phyloP scores from a whole-genome alignment of 2,329 filamentous ascomycete species.

The Exserohilum rostratum region DNA sequence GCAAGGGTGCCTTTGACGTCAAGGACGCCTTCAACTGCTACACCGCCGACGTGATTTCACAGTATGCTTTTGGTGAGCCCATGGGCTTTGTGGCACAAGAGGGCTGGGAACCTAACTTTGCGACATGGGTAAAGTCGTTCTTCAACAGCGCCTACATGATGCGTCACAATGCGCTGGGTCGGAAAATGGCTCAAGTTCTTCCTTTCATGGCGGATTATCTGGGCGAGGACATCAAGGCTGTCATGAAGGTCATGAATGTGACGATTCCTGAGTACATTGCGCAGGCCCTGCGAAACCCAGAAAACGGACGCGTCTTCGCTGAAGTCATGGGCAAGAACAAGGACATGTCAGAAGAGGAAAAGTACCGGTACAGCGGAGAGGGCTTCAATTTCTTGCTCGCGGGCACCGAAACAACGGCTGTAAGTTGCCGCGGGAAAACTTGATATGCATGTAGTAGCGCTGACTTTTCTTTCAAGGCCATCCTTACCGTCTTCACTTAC shows the following conservation, averaged over 20 bases:
- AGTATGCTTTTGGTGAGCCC: conserved; percentile 35
- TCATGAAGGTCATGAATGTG: conserved; percentile 36
- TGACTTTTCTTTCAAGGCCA: conserved; percentile 29
- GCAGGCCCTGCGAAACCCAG: conserved; percentile 29
- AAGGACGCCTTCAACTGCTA: conserved; percentile 40
- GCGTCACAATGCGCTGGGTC: conserved; percentile 31
- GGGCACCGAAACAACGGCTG: conserved; percentile 35
- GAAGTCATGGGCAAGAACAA: conserved; percentile 28
- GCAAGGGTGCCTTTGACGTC: conserved; percentile 29
- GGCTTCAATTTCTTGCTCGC: conserved; percentile 36
- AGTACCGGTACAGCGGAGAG: conserved; percentile 31
- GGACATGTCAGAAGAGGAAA: conserved; percentile 28
- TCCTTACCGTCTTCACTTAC: conserved; percentile 42
- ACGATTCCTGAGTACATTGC: conserved; percentile 32
- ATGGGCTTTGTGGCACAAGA: conserved; percentile 38
- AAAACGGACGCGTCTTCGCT: conserved; percentile 34
- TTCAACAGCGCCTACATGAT: conserved; percentile 38
- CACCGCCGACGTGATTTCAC: conserved; percentile 35
- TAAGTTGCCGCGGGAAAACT: conserved; percentile 9
- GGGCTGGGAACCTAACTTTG: conserved; percentile 36
- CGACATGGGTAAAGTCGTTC: conserved; percentile 35
- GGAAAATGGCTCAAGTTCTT: conserved; percentile 32
- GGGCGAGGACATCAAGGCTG: conserved; percentile 32
- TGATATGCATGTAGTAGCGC: background rate
- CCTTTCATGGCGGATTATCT: conserved; percentile 36